Percentiles rank a stretch among this genome's conserved stretches.
phyloP scores from a whole-genome alignment of 805 yeast species.

The Naumovozyma baii region DNA sequence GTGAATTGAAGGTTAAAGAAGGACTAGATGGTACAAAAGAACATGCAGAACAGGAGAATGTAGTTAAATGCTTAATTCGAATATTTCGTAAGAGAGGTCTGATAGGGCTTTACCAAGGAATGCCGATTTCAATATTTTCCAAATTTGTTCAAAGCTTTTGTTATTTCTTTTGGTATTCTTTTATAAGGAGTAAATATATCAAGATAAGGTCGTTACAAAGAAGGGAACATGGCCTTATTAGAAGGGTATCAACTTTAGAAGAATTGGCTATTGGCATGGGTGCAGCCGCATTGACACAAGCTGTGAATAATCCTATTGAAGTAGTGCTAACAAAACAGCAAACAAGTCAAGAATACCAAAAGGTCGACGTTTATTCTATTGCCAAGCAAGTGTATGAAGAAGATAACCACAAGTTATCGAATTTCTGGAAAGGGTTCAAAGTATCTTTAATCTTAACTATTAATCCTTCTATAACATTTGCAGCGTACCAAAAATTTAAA shows the following conservation, averaged over 20 bases:
- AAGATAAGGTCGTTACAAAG: slow-evolving; percentile 21
- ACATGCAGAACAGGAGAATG: slow-evolving; percentile 38
- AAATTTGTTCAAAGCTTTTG: slow-evolving; percentile 72
- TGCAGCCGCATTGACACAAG: slow-evolving; percentile 75
- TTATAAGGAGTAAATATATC: slow-evolving; percentile 50
- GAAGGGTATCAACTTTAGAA: slow-evolving; percentile 37
- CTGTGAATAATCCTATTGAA: slow-evolving; percentile 72
- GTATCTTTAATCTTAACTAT: slow-evolving; percentile 69
- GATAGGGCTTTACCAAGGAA: slow-evolving; percentile 63
- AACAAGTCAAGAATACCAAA: slow-evolving; percentile 35
- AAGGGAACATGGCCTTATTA: slow-evolving; percentile 12
- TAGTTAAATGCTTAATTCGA: slow-evolving; percentile 52
- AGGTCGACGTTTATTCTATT: slow-evolving; percentile 26
- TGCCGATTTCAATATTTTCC: slow-evolving; percentile 56
- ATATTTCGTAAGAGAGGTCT: slow-evolving; percentile 52
- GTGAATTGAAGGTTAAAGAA: slow-evolving; percentile 36
- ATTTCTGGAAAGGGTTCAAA: slow-evolving; percentile 77
- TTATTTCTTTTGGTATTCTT: slow-evolving; percentile 80
- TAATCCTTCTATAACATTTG: slow-evolving; percentile 82
- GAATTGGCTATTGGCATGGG: slow-evolving; percentile 68
- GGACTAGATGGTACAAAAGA: background rate
- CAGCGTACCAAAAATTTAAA: slow-evolving; percentile 63
- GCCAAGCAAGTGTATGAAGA: slow-evolving; percentile 40
- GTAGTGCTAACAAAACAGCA: slow-evolving; percentile 64
- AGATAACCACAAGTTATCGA: slow-evolving; percentile 50